Conservation (phyloP, 306 rosid genomes). For the Vigna mungo region DNA sequence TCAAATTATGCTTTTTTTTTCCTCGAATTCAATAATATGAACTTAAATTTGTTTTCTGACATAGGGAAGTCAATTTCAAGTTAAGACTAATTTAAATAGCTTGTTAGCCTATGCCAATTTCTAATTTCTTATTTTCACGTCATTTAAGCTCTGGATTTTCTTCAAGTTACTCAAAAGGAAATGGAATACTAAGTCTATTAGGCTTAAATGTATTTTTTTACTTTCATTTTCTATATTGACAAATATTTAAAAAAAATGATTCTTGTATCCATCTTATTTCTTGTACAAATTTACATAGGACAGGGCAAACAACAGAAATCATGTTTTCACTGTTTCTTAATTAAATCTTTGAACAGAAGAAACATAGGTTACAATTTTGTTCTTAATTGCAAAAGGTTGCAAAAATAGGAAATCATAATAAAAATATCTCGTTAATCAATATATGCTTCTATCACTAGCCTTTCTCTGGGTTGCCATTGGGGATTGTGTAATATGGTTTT, state of each 20-base stretch:
- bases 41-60: conserved; percentile 2
- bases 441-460: neutral
- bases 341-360: neutral
- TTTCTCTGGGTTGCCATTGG: neutral
- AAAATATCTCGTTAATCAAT: neutral
- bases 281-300: neutral
- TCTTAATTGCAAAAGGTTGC: neutral
- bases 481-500: neutral
- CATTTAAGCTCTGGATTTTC: neutral
- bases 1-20: neutral
- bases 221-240: neutral
- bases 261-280: neutral
- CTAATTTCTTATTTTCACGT: conserved; percentile 8
- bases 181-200: neutral
- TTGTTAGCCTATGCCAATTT: conserved; percentile 3
- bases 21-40: neutral
- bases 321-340: neutral
- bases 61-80: neutral
- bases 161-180: neutral
- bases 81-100: conserved; percentile 3
- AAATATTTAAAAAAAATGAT: neutral
- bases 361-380: neutral
- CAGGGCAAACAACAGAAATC: neutral
- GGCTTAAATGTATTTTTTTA: neutral
- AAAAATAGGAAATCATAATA: neutral